Conservation (phyloP, 106 monocot species). For the Phalaenopsis equestris region DNA sequence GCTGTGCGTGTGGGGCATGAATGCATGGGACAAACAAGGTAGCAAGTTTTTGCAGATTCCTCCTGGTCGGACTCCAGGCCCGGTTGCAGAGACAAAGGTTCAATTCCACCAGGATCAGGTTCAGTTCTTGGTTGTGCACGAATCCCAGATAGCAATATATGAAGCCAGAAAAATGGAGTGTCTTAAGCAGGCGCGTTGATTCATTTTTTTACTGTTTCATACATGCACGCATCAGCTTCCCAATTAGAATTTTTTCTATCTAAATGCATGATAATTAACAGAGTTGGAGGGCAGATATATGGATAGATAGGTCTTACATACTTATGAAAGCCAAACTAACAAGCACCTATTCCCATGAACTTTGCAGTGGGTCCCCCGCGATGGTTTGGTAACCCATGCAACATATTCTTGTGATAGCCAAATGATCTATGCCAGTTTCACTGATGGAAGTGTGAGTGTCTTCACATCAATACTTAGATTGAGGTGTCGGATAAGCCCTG, state of each 20-base stretch:
- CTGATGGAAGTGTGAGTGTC: slow-evolving; percentile 18
- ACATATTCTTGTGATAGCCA: slow-evolving; percentile 29
- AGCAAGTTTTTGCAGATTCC: slow-evolving; percentile 26
- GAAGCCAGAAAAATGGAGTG: slow-evolving; percentile 37
- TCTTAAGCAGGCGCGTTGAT: slow-evolving; percentile 26
- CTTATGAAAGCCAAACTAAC: no score
- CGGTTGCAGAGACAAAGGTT: slow-evolving; percentile 23
- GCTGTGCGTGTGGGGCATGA: slow-evolving; percentile 33
- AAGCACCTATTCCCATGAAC: not conserved
- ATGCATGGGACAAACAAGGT: slow-evolving; percentile 27
- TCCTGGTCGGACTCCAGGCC: slow-evolving; percentile 11
- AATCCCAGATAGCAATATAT: slow-evolving; percentile 31
- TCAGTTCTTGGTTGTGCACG: slow-evolving; percentile 34
- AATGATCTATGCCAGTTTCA: slow-evolving; percentile 23
- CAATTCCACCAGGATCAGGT: slow-evolving; percentile 42
- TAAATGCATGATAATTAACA: no score
- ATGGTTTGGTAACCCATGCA: slow-evolving; percentile 20
- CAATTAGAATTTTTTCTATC: no score
- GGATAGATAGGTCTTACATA: no score
- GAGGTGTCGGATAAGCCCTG: slow-evolving; percentile 27
- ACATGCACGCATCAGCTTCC: not conserved
- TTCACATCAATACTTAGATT: slow-evolving; percentile 16
- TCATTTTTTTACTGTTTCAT: not conserved
- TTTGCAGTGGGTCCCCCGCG: slow-evolving; percentile 17
- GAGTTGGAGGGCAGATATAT: no score